phyloP scores from a whole-genome alignment of 371 early-diverging fungal species.

The Capillidium rhysosporum region DNA sequence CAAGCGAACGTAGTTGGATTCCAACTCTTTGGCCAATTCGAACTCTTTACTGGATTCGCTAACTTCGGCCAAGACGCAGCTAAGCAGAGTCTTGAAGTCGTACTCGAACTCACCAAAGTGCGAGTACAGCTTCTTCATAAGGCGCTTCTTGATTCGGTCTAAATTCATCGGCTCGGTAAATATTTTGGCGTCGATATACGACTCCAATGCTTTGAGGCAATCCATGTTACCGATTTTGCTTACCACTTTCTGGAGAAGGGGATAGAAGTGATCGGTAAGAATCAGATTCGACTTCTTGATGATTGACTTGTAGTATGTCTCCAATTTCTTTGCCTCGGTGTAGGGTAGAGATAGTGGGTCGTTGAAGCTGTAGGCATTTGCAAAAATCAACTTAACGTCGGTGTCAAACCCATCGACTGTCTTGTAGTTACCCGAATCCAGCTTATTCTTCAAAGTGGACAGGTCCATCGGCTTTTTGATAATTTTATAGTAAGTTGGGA shows the following conservation, averaged over 20 bases:
- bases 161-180: neutral
- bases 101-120: conserved; percentile 5
- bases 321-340: conserved; percentile 53
- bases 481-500: conserved; percentile 84
- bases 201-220: neutral
- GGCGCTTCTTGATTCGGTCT: neutral
- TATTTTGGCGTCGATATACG: neutral
- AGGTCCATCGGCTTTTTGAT: conserved; percentile 98
- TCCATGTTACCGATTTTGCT: neutral
- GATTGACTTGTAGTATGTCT: conserved; percentile 15
- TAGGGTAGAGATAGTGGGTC: conserved; percentile 73
- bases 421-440: conserved; percentile 54
- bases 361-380: conserved; percentile 92
- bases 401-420: conserved; percentile 54
- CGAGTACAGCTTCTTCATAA: neutral
- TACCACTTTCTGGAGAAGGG: neutral
- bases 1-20: neutral
- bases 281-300: no score
- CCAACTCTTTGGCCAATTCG: neutral
- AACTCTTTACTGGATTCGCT: neutral
- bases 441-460: conserved; percentile 70
- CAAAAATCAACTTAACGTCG: conserved; percentile 72
- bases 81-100: neutral
- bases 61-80: neutral
- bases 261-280: neutral